These are phyloP conservation scores for Daucus carota DNA, from an alignment of 129 eudicot species.

Conservation along the genomic window DNA sequence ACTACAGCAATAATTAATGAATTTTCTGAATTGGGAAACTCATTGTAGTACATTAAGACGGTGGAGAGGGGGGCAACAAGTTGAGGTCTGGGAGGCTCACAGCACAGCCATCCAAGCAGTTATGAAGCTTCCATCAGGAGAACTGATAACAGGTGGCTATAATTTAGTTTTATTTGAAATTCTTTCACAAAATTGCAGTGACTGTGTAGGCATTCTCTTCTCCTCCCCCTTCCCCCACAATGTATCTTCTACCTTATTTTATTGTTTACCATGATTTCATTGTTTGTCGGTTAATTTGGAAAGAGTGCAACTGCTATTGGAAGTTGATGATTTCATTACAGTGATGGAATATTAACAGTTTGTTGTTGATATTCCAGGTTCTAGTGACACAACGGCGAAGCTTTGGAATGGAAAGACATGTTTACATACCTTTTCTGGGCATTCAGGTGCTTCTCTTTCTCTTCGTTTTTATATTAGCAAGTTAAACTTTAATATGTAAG, in stretches of 20 bases:
- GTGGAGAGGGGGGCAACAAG: conserved; percentile 74
- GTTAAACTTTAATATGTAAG: neutral
- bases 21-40: conserved; percentile 6
- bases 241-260: conserved; percentile 3
- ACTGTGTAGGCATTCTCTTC: neutral
- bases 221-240: neutral
- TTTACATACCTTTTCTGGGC: conserved; percentile 71
- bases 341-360: conserved; percentile 9
- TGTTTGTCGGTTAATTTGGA: neutral
- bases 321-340: conserved; percentile 2
- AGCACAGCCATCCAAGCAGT: conserved; percentile 81
- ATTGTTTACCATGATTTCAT: neutral
- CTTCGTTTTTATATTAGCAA: neutral
- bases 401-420: conserved; percentile 92
- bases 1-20: conserved; percentile 4
- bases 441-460: conserved; percentile 43
- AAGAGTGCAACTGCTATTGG: neutral
- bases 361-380: conserved; percentile 52
- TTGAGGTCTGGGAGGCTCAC: conserved; percentile 84
- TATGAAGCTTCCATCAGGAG: conserved; percentile 67
- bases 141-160: conserved; percentile 71
- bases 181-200: neutral
- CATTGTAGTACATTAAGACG: conserved; percentile 69
- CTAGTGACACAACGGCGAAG: conserved; percentile 83
- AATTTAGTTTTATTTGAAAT: neutral